Percentiles rank a stretch among this genome's conserved stretches.
Evolutionary conservation across 805 yeast species (phyloP).

Genomic region (Alloascoidea hylecoeti): DNA sequence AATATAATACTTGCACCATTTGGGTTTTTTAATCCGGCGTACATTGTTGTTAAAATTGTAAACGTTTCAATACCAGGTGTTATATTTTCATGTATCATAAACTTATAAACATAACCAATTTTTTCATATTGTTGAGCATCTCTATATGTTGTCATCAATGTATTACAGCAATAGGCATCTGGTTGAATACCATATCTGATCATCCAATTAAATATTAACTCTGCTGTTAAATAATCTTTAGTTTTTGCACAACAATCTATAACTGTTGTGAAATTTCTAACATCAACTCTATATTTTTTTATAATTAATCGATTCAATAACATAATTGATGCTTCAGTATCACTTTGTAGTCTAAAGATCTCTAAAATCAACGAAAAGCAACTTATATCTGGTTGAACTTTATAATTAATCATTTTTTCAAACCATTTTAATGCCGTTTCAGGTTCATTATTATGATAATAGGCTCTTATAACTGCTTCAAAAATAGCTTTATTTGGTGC

Average conservation of each 20-base stretch:
- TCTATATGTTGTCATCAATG: conserved; percentile 17
- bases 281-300: conserved; percentile 9
- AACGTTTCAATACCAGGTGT: conserved; percentile 11
- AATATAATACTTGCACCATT: conserved; percentile 6
- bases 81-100: conserved; percentile 9
- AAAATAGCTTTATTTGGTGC: conserved; percentile 29
- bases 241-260: conserved; percentile 14
- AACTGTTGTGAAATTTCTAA: conserved; percentile 11
- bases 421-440: conserved; percentile 22
- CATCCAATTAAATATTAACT: conserved; percentile 14
- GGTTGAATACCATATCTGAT: conserved; percentile 9
- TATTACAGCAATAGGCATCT: conserved; percentile 15
- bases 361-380: conserved; percentile 21
- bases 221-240: conserved; percentile 13
- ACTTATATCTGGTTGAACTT: conserved; percentile 14
- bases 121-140: conserved; percentile 14
- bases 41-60: conserved; percentile 9
- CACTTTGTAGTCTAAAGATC: conserved; percentile 21
- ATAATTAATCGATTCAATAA: conserved; percentile 11
- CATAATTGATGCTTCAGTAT: conserved; percentile 19
- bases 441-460: conserved; percentile 21
- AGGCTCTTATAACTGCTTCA: conserved; percentile 29
- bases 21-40: neutral
- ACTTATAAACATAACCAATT: conserved; percentile 17
- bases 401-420: conserved; percentile 18